These are phyloP conservation scores for Neonothopanus nambi DNA, from an alignment of 1,284 basidiomycete genomes.

Conservation along the genomic window DNA sequence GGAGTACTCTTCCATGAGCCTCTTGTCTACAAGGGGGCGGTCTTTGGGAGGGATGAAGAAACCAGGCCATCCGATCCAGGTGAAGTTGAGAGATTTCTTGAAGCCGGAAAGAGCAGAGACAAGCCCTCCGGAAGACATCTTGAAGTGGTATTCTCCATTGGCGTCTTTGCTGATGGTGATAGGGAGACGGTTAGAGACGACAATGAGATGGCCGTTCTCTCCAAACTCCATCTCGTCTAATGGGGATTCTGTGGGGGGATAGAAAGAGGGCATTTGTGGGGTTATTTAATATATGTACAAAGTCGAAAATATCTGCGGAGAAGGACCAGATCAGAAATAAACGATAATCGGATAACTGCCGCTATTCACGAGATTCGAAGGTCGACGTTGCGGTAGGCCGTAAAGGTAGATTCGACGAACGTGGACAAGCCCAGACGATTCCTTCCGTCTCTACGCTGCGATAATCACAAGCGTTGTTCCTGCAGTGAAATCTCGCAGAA, in stretches of 20 bases:
- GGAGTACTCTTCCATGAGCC: slow-evolving; percentile 91
- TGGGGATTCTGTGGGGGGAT: slow-evolving; percentile 28
- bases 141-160: slow-evolving; percentile 90
- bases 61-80: slow-evolving; percentile 94
- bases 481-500: no score
- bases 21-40: slow-evolving; percentile 81
- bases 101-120: slow-evolving; percentile 93
- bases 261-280: slow-evolving; percentile 21
- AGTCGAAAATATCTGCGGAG: slow-evolving; percentile 5
- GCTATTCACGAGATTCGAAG: slow-evolving; percentile 5
- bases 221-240: slow-evolving; percentile 37
- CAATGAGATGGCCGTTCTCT: slow-evolving; percentile 77
- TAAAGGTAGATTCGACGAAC: slow-evolving; percentile 12
- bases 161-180: slow-evolving; percentile 90
- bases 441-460: no score
- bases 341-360: background rate
- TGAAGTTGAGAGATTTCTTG: slow-evolving; percentile 95
- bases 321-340: slow-evolving; percentile 4
- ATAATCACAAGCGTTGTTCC: no score
- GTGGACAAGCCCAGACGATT: background rate
- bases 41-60: slow-evolving; percentile 90
- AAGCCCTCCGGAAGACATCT: slow-evolving; percentile 95
- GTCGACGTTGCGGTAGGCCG: no score
- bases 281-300: background rate
- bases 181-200: slow-evolving; percentile 94